These are phyloP conservation scores for Aspergillus nomiae DNA, from an alignment of 2,329 filamentous ascomycete species.

Conservation along the genomic window DNA sequence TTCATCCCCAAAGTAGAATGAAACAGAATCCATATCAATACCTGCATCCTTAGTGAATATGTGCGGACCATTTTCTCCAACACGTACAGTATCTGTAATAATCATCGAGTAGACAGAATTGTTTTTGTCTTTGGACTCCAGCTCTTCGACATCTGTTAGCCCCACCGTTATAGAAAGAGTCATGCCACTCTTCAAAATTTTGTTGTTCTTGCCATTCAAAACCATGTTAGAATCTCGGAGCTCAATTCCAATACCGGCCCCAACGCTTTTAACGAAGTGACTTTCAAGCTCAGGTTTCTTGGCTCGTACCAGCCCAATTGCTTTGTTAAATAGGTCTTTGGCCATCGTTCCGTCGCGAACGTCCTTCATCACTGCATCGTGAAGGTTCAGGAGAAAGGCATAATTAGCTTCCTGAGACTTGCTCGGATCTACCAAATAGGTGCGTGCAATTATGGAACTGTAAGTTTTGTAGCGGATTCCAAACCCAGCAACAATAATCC, in stretches of 20 bases:
- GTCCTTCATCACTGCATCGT: slow-evolving; percentile 87
- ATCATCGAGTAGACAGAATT: slow-evolving; percentile 87
- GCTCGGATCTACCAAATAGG: slow-evolving; percentile 95
- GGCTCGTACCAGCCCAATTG: slow-evolving; percentile 73
- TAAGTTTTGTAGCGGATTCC: slow-evolving; percentile 96
- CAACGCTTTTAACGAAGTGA: slow-evolving; percentile 90
- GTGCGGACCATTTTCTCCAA: slow-evolving; percentile 66
- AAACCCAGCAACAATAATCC: slow-evolving; percentile 89
- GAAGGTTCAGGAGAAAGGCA: slow-evolving; percentile 80
- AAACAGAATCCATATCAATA: slow-evolving; percentile 88
- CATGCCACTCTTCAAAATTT: slow-evolving; percentile 92
- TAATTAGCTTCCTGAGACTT: slow-evolving; percentile 95
- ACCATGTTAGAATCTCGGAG: slow-evolving; percentile 80
- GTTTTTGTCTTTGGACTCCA: slow-evolving; percentile 83
- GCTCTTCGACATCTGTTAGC: slow-evolving; percentile 85
- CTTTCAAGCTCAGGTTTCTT: slow-evolving; percentile 96
- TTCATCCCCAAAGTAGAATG: slow-evolving; percentile 98
- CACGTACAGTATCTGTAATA: slow-evolving; percentile 89
- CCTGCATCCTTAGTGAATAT: slow-evolving; percentile 94
- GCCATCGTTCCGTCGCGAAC: slow-evolving; percentile 81
- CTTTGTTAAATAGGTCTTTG: slow-evolving; percentile 92
- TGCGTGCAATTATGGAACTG: slow-evolving; percentile 86
- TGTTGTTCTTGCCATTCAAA: slow-evolving; percentile 82
- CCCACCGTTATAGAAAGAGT: slow-evolving; percentile 89
- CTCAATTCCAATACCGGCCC: slow-evolving; percentile 90